phyloP scores from a whole-genome alignment of 2,329 filamentous ascomycete genomes.

The Sporothrix mexicana region DNA sequence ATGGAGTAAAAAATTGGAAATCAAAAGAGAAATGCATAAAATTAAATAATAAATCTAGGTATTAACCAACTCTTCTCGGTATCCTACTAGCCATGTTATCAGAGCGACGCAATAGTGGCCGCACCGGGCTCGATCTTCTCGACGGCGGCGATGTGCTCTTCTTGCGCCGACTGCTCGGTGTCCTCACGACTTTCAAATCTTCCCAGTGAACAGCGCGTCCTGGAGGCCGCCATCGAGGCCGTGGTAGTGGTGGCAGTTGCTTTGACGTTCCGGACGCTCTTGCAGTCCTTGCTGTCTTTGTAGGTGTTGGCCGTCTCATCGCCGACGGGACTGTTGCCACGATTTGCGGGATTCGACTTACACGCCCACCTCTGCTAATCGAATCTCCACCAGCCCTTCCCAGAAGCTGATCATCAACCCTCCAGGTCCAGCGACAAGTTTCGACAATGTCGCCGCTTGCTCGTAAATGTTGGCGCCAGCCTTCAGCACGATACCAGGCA shows the following conservation, averaged over 20 bases:
- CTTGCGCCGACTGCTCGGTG: background rate
- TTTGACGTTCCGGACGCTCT: background rate
- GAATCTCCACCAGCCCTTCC: slow-evolving; percentile 9
- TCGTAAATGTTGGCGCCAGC: slow-evolving; percentile 47
- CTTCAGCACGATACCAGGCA: slow-evolving; percentile 49
- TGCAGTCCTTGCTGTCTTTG: background rate
- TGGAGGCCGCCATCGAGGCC: slow-evolving; percentile 26
- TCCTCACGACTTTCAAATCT: background rate
- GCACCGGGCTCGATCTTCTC: too few relatives aligned
- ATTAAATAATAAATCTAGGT: too few relatives aligned
- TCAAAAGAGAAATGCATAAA: too few relatives aligned
- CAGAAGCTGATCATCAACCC: slow-evolving; percentile 39
- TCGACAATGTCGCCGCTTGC: slow-evolving; percentile 46
- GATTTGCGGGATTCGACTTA: slow-evolving; percentile 5
- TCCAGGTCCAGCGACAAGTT: slow-evolving; percentile 45
- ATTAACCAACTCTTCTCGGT: too few relatives aligned
- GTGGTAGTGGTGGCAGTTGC: slow-evolving; percentile 1
- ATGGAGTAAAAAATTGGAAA: background rate
- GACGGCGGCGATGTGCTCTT: background rate
- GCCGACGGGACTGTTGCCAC: slow-evolving; percentile 19
- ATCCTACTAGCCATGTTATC: background rate
- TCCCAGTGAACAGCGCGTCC: slow-evolving; percentile 30
- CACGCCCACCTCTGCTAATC: background rate
- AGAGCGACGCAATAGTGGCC: background rate
- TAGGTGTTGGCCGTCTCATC: background rate